Percentiles rank a stretch among this genome's conserved stretches.
These are phyloP conservation scores for Elaeis oleifera DNA, from an alignment of 202 grass and related monocot genomes.

Conservation along the genomic window DNA sequence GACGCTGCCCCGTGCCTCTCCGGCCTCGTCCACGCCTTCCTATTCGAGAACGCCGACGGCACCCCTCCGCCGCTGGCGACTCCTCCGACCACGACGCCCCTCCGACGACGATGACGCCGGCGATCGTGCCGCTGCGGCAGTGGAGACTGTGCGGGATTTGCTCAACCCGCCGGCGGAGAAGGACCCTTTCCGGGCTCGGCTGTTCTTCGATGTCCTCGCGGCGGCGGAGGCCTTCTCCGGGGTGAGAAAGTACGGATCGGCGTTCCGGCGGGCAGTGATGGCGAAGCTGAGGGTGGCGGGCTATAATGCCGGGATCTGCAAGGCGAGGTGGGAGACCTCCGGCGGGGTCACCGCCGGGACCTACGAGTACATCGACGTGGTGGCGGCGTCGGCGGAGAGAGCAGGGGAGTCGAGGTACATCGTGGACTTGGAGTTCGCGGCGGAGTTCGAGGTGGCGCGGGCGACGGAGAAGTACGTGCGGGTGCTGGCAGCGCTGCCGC, in stretches of 20 bases:
- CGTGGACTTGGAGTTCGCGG: constrained; percentile 69
- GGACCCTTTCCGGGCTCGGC: constrained; percentile 53
- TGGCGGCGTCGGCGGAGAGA: constrained; percentile 8
- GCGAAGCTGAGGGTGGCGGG: constrained; percentile 37
- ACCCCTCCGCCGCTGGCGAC: not conserved
- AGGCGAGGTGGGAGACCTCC: constrained; percentile 55
- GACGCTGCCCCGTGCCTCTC: constrained; percentile 68
- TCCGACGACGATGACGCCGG: constrained; percentile 11
- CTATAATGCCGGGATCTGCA: constrained; percentile 83
- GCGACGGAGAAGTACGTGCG: constrained; percentile 50
- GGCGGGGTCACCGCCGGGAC: constrained; percentile 49
- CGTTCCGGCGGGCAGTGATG: constrained; percentile 51
- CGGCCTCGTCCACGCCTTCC: constrained; percentile 70
- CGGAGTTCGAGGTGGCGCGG: constrained; percentile 66
- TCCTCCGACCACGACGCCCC: not conserved
- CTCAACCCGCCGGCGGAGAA: constrained; percentile 37
- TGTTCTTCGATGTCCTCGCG: constrained; percentile 30
- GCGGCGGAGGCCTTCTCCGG: constrained; percentile 24
- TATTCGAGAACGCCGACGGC: constrained; percentile 31
- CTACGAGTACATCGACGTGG: constrained; percentile 91
- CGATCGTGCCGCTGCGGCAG: constrained; percentile 15
- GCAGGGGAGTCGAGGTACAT: constrained; percentile 45
- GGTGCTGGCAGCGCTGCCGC: constrained; percentile 45
- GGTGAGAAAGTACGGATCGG: constrained; percentile 10
- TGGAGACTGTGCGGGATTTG: constrained; percentile 34